phyloP scores from a whole-genome alignment of 2,329 filamentous ascomycete genomes.

The Clarireedia homoeocarpa region DNA sequence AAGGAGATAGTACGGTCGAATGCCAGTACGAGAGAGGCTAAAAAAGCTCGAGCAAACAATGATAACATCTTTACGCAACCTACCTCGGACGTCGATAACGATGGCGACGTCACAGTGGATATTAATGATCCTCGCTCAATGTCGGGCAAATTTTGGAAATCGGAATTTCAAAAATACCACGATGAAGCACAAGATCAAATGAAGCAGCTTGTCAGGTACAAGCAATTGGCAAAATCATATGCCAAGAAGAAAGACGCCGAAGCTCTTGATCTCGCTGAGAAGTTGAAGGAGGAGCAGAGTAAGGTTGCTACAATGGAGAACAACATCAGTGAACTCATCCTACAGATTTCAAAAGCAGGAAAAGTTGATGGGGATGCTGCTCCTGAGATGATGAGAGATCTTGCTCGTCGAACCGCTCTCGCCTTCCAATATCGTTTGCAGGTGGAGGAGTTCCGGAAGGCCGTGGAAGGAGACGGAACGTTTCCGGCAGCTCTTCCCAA shows the following conservation, averaged over 20 bases:
- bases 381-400: slow-evolving; percentile 42
- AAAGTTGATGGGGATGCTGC: slow-evolving; percentile 37
- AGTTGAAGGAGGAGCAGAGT: slow-evolving; percentile 60
- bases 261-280: slow-evolving; percentile 55
- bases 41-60: slow-evolving; percentile 11
- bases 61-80: slow-evolving; percentile 13
- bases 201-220: slow-evolving; percentile 71
- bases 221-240: slow-evolving; percentile 70
- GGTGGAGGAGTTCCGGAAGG: slow-evolving; percentile 50
- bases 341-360: slow-evolving; percentile 38
- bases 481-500: slow-evolving; percentile 37
- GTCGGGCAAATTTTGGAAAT: slow-evolving; percentile 75
- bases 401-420: slow-evolving; percentile 49
- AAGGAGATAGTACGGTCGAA: not conserved
- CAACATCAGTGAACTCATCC: slow-evolving; percentile 51
- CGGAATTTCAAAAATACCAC: slow-evolving; percentile 66
- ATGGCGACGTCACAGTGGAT: slow-evolving; percentile 60
- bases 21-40: not conserved
- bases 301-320: slow-evolving; percentile 58
- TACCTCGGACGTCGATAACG: slow-evolving; percentile 31
- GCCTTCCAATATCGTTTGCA: slow-evolving; percentile 50
- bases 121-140: slow-evolving; percentile 66
- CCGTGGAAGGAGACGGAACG: slow-evolving; percentile 35
- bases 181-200: slow-evolving; percentile 65
- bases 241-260: slow-evolving; percentile 71